Base-by-base conservation (phyloP, 768 basidiomycete genomes). In the Leccinum variicolor region DNA sequence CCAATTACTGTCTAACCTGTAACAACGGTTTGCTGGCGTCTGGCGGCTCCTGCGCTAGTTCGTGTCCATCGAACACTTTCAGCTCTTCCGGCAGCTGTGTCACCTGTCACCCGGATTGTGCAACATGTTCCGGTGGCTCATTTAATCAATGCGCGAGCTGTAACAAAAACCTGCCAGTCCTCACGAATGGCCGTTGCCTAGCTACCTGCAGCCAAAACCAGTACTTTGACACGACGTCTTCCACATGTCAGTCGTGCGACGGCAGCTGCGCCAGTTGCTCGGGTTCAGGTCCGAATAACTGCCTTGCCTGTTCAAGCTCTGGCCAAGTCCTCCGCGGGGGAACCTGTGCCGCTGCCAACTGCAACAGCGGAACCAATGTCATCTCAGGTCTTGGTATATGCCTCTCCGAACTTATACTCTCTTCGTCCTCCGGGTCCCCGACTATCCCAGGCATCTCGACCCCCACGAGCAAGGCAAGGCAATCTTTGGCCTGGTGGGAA, bases 101-200 rank as follows among this genome's bases (percentile, higher is more conserved):
- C 54, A 64, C 85, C 6, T 96, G 94, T 70, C 92, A 95, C 58
- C 84, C 91, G 0, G 94, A 95, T 67, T 96, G 93, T 66, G 84
- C 83, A 15, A 85, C 87, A 2, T 96, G 94, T 72, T 84, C 84
- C 23, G 92, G 91, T n/a, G 65, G 81, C 21, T 81, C 84, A 0
- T 91, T 91, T 74, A 84, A 83, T 66, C 86, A 93, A 67, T 96
- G 93, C 72, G 79, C 84, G 8, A 81, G 82, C 50, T 94, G 92
- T 66, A 78, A 84, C 31, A 64, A 84, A 26, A 73, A 77, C 21
- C 82, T 85, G 0, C 92, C 91, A 0, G 89, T 93, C 39, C 83
- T 86, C 48, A 82, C 81, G 39, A 84, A 81, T 54, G 90, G 90
- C 26, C 81, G 92, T 53, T 94, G 92, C 69, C 79, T 93, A 10